Base-by-base conservation (phyloP, 2,329 filamentous ascomycete genomes). In the Thermothelomyces thermophilus region DNA sequence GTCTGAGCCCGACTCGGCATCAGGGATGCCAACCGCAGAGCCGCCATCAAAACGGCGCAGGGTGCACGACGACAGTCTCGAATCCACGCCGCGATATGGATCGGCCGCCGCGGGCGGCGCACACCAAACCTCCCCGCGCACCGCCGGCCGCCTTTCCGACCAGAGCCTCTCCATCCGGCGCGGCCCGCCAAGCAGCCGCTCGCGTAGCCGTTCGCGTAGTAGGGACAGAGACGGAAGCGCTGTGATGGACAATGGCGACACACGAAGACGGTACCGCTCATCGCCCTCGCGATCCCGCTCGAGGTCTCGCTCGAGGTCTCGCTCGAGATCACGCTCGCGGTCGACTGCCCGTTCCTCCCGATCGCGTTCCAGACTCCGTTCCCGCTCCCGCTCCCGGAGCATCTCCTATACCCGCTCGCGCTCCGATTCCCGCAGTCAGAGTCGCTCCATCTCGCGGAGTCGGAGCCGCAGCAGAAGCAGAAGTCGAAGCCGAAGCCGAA, bases 31-130 rank as follows among this genome's bases (percentile, higher is more conserved):
- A 22, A 50, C 54, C 19, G 51, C 60, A 11, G 66, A 61, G 28
- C 67, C 68, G 14, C 66, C 68, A 11, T 63, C 68, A 8, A 73
- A 73, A 56, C 66, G 70, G 28, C 68, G 70, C 51, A 68, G 66
- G 59, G 63, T 71, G 31, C 58, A 64, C 53, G 66, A 70, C 43
- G 71, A 70, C 48, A 70, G 66, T 56, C 60, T 63, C 44, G 64
- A 63, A 44, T 66, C 68, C 58, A 68, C 68, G 8, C 67, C 68
- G 9, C 64, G 64, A 31, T 71, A 73, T 59, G 69, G 67, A 51
- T 73, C 70, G 30, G 70, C 76, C 7, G 74, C n/a, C n/a, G n/a
- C n/a, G n/a, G n/a, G 53, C n/a, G 48, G 49, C 34, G 35, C 45
- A 41, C 33, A 20, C 20, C 37, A 36, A 11, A 45, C 36, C 51